These are phyloP conservation scores for Dichotomocladium elegans DNA, from an alignment of 371 early-diverging fungal species.

Conservation along the genomic window DNA sequence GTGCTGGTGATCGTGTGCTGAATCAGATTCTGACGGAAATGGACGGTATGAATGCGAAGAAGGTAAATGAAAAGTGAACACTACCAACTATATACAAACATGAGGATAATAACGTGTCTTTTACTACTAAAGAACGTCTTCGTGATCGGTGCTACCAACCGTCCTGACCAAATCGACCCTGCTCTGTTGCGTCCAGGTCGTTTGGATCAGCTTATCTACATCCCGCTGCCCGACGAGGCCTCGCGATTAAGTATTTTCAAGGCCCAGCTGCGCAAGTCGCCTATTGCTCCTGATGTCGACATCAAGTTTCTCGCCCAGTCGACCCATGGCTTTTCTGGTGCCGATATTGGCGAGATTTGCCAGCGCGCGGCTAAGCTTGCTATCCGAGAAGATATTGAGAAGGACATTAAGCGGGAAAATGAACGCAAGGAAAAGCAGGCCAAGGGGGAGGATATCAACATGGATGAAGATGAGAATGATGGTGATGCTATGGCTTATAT, in stretches of 20 bases:
- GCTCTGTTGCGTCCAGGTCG: slow-evolving; percentile 98
- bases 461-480: slow-evolving; percentile 82
- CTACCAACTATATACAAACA: slow-evolving; percentile 49
- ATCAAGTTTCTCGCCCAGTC: slow-evolving; percentile 84
- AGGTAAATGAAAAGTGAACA: slow-evolving; percentile 52
- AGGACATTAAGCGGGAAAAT: slow-evolving; percentile 77
- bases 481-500: slow-evolving; percentile 87
- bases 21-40: slow-evolving; percentile 99
- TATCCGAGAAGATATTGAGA: slow-evolving; percentile 97
- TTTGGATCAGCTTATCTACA: slow-evolving; percentile 99
- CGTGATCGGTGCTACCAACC: slow-evolving; percentile 99
- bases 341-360: slow-evolving; percentile 99
- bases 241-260: slow-evolving; percentile 89
- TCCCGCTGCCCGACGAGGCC: slow-evolving; percentile 95
- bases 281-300: slow-evolving; percentile 88
- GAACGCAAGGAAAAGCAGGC: slow-evolving; percentile 67
- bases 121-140: slow-evolving; percentile 99
- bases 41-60: slow-evolving; percentile 99
- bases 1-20: slow-evolving; percentile 98
- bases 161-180: slow-evolving; percentile 97
- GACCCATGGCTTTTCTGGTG: slow-evolving; percentile 98
- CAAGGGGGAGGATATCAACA: slow-evolving; percentile 64
- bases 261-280: slow-evolving; percentile 96
- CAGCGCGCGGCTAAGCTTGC: slow-evolving; percentile 99
- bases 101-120: slow-evolving; percentile 80